Percentiles rank a stretch among this genome's conserved stretches.
phyloP scores from a whole-genome alignment of 345 rosid genomes.

The Raphanus raphanistrum region DNA sequence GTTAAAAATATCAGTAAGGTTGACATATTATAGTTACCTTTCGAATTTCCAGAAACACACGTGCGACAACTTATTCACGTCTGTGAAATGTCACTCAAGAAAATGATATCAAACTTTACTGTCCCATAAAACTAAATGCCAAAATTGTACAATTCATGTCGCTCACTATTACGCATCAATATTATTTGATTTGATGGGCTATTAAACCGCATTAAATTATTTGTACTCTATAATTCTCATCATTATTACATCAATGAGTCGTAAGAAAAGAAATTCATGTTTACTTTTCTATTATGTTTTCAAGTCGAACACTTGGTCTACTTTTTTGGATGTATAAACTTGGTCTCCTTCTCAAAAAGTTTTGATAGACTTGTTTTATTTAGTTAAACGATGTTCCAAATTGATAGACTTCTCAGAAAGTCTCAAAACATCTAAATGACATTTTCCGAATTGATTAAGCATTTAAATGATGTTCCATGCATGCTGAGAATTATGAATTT shows the following conservation, averaged over 20 bases:
- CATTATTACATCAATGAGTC: conserved; percentile 34
- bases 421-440: neutral
- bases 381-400: neutral
- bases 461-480: neutral
- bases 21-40: neutral
- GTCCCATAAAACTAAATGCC: conserved; percentile 27
- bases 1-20: neutral
- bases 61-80: neutral
- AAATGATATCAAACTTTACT: conserved; percentile 20
- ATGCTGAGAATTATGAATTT: neutral
- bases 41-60: neutral
- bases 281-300: neutral
- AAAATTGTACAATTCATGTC: conserved; percentile 24
- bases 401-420: neutral
- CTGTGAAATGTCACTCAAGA: neutral
- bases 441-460: conserved; percentile 9
- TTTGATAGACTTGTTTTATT: neutral
- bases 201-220: conserved; percentile 5
- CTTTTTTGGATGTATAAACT: neutral
- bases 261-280: conserved; percentile 3
- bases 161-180: conserved; percentile 17
- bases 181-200: conserved; percentile 30
- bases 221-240: conserved; percentile 30
- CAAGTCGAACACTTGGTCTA: neutral
- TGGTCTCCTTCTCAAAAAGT: neutral